Base-by-base conservation (phyloP, 2,329 filamentous ascomycete genomes). In the Herpotrichia juniperi region DNA sequence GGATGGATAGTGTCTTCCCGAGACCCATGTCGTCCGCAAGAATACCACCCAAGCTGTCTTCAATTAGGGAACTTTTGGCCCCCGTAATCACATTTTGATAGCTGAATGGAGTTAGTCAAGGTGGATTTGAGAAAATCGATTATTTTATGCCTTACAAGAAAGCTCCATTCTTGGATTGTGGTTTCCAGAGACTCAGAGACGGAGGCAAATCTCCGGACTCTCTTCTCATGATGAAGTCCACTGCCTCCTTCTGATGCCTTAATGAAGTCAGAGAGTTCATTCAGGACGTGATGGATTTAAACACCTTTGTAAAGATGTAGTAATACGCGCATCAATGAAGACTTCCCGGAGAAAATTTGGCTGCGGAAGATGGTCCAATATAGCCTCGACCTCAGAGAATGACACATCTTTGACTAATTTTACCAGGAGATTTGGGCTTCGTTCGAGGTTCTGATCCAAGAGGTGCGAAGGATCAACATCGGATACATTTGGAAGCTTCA, bases 21-120 rank as follows among this genome's bases (percentile, higher is more conserved):
- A 83, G 73, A 0, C 82, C 82, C 81, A 83, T 83, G 46, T 83
- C 81, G 58, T 84, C 81, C 0, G 81, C 81, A 3, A 84, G 55
- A 16, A 84, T 78, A 0, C 79, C 79, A 34, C 65, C 75, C 28
- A 59, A 56, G 19, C 25, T 48, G 39, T 42, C 32, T 8, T 16
- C 16, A 8, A 8, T 30, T 37, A 47, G 34, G 25, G 50, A 34
- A 44, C 53, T 22, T 21, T 6, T 5, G 26, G 40, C 8, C 24
- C 34, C 26, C 24, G 42, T 22, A 43, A 30, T 28, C 7, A 12
- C 12, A 28, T 28, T 7, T 12, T 28, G 26, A 12, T 28, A 28
- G 26, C 26, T 28, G n/a, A n/a, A n/a, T n/a, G n/a, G n/a, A n/a
- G n/a, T n/a, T n/a, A n/a, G n/a, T n/a, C n/a, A n/a, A n/a, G n/a